Evolutionary conservation across 768 basidiomycete species (phyloP).

Genomic region (Russula lepida): DNA sequence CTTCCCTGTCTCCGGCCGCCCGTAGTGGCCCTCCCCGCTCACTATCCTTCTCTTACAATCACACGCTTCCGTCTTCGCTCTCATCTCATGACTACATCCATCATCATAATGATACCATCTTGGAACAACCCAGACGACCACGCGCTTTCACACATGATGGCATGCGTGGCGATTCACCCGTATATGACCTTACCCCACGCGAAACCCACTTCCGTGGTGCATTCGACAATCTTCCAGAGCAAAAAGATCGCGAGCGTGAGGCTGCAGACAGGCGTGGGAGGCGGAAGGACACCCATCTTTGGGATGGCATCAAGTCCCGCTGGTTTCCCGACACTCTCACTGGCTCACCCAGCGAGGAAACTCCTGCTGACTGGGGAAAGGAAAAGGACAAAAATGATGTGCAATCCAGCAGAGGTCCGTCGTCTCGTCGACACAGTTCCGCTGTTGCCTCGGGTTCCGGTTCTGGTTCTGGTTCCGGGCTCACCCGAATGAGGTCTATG

Average conservation of each 20-base stretch:
- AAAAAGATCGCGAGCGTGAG: conserved; percentile 34
- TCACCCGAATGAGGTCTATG: not conserved
- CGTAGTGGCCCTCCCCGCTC: conserved; percentile 17
- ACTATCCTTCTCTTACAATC: conserved; percentile 7
- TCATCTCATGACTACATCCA: not conserved
- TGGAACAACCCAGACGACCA: conserved; percentile 28
- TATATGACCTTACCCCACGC: conserved; percentile 28
- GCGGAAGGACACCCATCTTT: conserved; percentile 36
- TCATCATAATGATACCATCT: conserved; percentile 25
- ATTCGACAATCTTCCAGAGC: conserved; percentile 39
- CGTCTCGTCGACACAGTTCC: not conserved
- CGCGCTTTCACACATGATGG: conserved; percentile 19
- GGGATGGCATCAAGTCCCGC: conserved; percentile 36
- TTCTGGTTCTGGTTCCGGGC: not conserved
- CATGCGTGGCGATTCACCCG: conserved; percentile 27
- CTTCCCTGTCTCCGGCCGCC: conserved; percentile 10
- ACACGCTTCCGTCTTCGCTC: not conserved
- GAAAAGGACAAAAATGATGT: conserved; percentile 12
- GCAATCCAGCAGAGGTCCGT: not conserved
- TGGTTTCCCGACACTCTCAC: conserved; percentile 47
- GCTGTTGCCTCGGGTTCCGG: conserved; percentile 7
- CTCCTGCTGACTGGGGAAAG: conserved; percentile 30
- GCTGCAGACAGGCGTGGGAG: conserved; percentile 46
- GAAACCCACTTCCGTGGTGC: conserved; percentile 53
- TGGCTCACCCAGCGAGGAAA: conserved; percentile 40